phyloP scores from a whole-genome alignment of 352 stramenopile species.

The Phytophthora capsici region DNA sequence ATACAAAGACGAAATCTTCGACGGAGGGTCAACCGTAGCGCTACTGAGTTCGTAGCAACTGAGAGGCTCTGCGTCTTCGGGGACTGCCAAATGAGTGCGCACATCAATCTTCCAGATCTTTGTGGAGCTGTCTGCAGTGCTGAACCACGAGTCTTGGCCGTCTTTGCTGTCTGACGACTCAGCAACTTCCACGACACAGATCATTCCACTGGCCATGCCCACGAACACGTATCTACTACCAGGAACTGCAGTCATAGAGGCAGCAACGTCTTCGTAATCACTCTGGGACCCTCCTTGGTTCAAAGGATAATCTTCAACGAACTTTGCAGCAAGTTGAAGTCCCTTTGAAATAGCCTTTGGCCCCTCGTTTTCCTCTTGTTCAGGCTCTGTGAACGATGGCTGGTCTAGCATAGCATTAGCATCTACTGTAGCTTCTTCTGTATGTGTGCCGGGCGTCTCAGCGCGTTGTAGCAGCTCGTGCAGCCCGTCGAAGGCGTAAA shows the following conservation, averaged over 20 bases:
- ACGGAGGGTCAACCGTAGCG: slow-evolving; percentile 45
- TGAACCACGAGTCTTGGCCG: slow-evolving; percentile 43
- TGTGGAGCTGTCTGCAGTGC: slow-evolving; percentile 23
- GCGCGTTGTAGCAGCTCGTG: slow-evolving; percentile 24
- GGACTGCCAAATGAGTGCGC: slow-evolving; percentile 49
- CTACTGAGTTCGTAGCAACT: slow-evolving; percentile 67
- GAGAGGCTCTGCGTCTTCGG: slow-evolving; percentile 24
- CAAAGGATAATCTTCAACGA: slow-evolving; percentile 64
- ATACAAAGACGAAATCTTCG: slow-evolving; percentile 43
- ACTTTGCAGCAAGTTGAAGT: slow-evolving; percentile 37
- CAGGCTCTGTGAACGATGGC: slow-evolving; percentile 18
- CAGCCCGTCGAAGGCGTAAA: slow-evolving; percentile 75
- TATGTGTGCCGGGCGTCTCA: slow-evolving; percentile 9
- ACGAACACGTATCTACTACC: slow-evolving; percentile 74
- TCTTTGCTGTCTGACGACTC: not conserved
- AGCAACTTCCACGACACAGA: slow-evolving; percentile 68
- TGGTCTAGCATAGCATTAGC: slow-evolving; percentile 30
- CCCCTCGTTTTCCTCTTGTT: slow-evolving; percentile 18
- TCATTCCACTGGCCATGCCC: slow-evolving; percentile 75
- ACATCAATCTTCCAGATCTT: slow-evolving; percentile 87
- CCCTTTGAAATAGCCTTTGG: slow-evolving; percentile 14
- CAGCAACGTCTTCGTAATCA: slow-evolving; percentile 59
- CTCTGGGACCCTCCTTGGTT: slow-evolving; percentile 56
- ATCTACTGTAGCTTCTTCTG: slow-evolving; percentile 7
- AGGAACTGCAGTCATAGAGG: slow-evolving; percentile 49